phyloP scores from a whole-genome alignment of 495 filamentous ascomycete genomes.

The Daldinia bambusicola region DNA sequence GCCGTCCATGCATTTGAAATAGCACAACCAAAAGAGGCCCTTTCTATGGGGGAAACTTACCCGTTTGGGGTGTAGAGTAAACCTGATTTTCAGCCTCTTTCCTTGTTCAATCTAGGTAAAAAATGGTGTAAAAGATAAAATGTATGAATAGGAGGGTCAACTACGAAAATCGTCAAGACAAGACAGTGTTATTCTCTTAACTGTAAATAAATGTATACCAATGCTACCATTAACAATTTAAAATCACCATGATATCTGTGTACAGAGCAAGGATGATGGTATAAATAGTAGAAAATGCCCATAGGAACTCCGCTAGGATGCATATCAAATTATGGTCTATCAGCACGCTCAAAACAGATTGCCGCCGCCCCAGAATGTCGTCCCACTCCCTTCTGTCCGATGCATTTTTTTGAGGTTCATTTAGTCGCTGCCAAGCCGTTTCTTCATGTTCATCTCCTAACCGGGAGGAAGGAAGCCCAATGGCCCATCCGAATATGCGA shows the following conservation, averaged over 20 bases:
- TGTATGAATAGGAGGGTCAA: not conserved
- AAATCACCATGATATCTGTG: slow-evolving; percentile 9
- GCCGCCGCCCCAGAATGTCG: slow-evolving; percentile 37
- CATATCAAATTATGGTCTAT: slow-evolving; percentile 47
- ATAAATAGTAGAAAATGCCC: slow-evolving; percentile 27
- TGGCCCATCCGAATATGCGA: slow-evolving; percentile 1
- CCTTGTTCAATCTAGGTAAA: not conserved
- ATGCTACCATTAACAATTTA: slow-evolving; percentile 6
- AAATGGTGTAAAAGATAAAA: not conserved
- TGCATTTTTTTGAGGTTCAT: slow-evolving; percentile 29
- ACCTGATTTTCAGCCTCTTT: not conserved
- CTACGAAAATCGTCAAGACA: not conserved
- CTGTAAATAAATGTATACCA: slow-evolving; percentile 5
- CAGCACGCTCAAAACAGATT: slow-evolving; percentile 36
- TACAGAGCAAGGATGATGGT: slow-evolving; percentile 9
- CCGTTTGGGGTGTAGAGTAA: slow-evolving; percentile 59
- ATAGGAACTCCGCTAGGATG: slow-evolving; percentile 40
- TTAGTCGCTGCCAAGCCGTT: slow-evolving; percentile 16
- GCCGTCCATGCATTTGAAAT: slow-evolving; percentile 61
- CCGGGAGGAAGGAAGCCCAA: slow-evolving; percentile 6
- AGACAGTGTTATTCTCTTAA: not conserved
- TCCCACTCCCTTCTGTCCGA: slow-evolving; percentile 23
- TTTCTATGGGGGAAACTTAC: slow-evolving; percentile 62
- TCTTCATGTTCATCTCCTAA: slow-evolving; percentile 17
- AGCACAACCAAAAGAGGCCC: slow-evolving; percentile 57